Evolutionary conservation across 345 rosid species (phyloP).

Genomic region (Melaleuca alternifolia): DNA sequence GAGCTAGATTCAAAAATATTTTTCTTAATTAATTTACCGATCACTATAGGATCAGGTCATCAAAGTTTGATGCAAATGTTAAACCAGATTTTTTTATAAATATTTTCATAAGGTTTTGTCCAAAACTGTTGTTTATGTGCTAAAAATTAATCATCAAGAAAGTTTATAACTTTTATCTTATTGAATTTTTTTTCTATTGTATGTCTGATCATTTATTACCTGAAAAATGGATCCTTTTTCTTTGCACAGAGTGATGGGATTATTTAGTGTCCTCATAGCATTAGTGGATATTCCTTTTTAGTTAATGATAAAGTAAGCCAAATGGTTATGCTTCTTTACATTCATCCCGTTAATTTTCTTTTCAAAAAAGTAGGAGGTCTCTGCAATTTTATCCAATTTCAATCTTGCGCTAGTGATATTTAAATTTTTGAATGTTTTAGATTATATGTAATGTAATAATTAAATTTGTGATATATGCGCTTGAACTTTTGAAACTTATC

Average conservation of each 20-base stretch:
- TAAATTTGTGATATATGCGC: too few relatives aligned
- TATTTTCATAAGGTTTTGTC: neutral
- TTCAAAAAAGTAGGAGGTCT: neutral
- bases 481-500: too few relatives aligned
- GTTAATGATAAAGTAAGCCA: neutral
- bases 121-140: neutral
- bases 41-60: too few relatives aligned
- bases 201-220: neutral
- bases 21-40: too few relatives aligned
- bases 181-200: neutral
- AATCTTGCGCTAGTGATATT: neutral
- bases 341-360: accelerated
- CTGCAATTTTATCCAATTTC: neutral
- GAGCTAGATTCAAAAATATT: too few relatives aligned
- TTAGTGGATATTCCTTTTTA: neutral
- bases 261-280: accelerated
- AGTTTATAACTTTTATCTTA: neutral
- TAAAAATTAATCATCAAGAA: neutral
- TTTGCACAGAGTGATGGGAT: accelerated
- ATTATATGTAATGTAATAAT: too few relatives aligned
- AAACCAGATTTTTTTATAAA: too few relatives aligned
- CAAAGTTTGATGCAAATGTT: too few relatives aligned
- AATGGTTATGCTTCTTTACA: neutral
- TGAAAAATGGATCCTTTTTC: neutral
- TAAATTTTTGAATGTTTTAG: neutral